These are phyloP conservation scores for Neonectria coccinea DNA, from an alignment of 2,329 filamentous ascomycete species.

Conservation along the genomic window DNA sequence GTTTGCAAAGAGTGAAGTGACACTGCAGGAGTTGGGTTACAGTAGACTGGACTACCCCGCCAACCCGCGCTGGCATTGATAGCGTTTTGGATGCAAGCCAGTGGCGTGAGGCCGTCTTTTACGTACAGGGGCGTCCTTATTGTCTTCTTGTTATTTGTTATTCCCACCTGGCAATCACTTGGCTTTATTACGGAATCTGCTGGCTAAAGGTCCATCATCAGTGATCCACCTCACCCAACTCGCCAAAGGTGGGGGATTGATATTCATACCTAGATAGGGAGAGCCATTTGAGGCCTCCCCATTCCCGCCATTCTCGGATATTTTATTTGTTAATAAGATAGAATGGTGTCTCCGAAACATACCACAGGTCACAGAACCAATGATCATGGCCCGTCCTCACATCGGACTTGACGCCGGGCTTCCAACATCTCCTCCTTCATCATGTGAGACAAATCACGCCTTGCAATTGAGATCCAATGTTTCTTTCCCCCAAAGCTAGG, in stretches of 20 bases:
- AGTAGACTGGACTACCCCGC: not conserved
- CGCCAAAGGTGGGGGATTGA: not conserved
- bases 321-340: not conserved
- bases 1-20: not conserved
- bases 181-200: not conserved
- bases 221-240: not conserved
- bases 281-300: no score
- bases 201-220: not conserved
- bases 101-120: not conserved
- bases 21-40: not conserved
- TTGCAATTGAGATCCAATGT: not conserved
- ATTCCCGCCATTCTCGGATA: not conserved
- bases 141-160: no score
- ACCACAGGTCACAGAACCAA: not conserved
- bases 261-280: no score
- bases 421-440: not conserved
- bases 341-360: no score
- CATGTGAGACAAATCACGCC: constrained; percentile 19
- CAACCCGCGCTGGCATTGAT: no score
- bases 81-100: not conserved
- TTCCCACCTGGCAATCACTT: not conserved
- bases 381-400: not conserved
- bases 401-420: constrained; percentile 23
- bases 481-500: constrained; percentile 10
- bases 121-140: no score